phyloP scores from a whole-genome alignment of 2,329 filamentous ascomycete genomes.

The Talaromyces marneffei region DNA sequence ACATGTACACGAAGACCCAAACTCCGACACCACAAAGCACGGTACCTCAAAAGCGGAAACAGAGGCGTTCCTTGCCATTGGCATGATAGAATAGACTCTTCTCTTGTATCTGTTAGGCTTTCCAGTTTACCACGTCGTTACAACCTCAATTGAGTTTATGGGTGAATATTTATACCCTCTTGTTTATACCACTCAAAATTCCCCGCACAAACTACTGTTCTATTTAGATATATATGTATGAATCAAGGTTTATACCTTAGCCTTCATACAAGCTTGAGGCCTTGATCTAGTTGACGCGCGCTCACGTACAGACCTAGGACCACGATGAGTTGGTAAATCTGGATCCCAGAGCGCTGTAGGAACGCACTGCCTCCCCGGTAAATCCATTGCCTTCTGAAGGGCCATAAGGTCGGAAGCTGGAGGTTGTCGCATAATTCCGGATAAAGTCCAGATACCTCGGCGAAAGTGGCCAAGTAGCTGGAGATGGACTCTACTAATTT shows the following conservation, averaged over 20 bases:
- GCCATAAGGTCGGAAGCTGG: neutral
- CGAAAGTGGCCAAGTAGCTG: neutral
- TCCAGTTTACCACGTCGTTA: no score
- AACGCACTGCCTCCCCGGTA: neutral
- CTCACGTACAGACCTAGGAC: no score
- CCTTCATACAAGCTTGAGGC: no score
- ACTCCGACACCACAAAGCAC: neutral
- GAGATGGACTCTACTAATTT: neutral
- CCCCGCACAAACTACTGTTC: no score
- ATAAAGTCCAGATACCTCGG: neutral
- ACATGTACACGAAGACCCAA: neutral
- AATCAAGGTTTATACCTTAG: no score
- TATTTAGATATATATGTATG: no score
- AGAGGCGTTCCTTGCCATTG: neutral
- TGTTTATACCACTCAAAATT: no score
- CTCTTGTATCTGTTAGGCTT: neutral
- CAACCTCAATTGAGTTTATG: no score
- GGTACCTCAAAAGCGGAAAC: neutral
- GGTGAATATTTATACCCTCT: no score
- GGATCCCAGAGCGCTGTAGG: neutral
- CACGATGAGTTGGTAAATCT: neutral
- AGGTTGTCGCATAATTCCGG: neutral
- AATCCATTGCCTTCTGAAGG: neutral
- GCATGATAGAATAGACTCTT: neutral
- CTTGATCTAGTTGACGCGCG: no score